Evolutionary conservation across 177 flowering plant species (phyloP), one percentile per base, ranked within the genome.

Genomic region (Telopea speciosissima): DNA sequence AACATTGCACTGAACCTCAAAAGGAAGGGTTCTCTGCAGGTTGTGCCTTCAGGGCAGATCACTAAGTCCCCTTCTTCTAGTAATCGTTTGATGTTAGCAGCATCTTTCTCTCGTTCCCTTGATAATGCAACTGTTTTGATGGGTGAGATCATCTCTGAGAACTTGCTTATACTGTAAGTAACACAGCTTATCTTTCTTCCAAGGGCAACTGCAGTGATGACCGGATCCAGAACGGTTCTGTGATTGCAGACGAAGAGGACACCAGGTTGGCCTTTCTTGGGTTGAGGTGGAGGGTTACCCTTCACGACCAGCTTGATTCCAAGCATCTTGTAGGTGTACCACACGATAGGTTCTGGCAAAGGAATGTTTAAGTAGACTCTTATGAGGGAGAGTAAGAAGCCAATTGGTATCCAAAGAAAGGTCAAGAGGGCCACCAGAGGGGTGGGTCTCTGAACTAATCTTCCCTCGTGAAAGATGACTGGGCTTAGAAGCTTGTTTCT

Each of bases 21-120:
- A 1, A 91, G 77, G 69, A 91, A 88, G 0, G 90, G 88, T 64
- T 90, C 95, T 4, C 97, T 70, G 61, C 95, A 91, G 3, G 97
- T 91, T 0, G 97, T 91, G 3, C 95, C 97, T 26, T 91, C 97
- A 0, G 97, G 95, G 70, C 95, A 91, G 19, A 91, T 86, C 0
- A 88, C 92, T 23, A 91, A 52, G 63, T 90, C 95, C 0, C 95
- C 97, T 59, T 91, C 89, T 26, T 83, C 81, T 0, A 91, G 86
- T 71, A 91, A 69, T 0, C 78, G 73, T 72, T 82, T 84, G 61
- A 91, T 86, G 28, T 82, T 76, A 0, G 81, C 89, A 0, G 93
- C 93, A 62, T 91, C 95, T 52, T 72, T 85, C 19, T 83, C 89
- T 16, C 93, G 65, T 60, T 91, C 93, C 42, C 97, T 73, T 1